Evolutionary conservation across 2,329 filamentous ascomycete genomes (phyloP).

Genomic region (Chrysoporthe puriensis): DNA sequence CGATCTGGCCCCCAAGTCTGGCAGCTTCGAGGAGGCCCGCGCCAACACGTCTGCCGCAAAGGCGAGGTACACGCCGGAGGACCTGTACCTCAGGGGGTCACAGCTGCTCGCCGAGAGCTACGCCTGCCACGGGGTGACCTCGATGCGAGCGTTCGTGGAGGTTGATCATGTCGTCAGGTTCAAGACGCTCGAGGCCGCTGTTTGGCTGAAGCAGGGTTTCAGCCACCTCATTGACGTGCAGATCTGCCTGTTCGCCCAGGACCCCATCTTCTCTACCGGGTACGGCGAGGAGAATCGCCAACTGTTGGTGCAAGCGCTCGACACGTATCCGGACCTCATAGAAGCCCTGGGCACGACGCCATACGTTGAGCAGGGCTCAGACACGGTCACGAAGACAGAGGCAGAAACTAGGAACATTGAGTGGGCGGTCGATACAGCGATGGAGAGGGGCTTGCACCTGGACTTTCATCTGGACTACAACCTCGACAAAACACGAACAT

Average conservation of each 20-base stretch:
- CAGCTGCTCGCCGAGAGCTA: constrained; percentile 67
- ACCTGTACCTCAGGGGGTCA: constrained; percentile 66
- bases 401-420: constrained; percentile 53
- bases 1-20: constrained; percentile 61
- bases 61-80: constrained; percentile 60
- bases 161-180: constrained; percentile 63
- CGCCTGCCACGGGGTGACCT: constrained; percentile 65
- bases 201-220: constrained; percentile 60
- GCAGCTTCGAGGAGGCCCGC: constrained; percentile 70
- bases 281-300: constrained; percentile 54
- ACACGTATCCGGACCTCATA: constrained; percentile 43
- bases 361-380: constrained; percentile 63
- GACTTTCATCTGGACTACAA: constrained; percentile 77
- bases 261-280: constrained; percentile 64
- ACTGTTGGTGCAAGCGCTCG: constrained; percentile 45
- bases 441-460: constrained; percentile 57
- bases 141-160: constrained; percentile 73
- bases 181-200: constrained; percentile 51
- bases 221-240: constrained; percentile 60
- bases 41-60: constrained; percentile 58
- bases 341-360: constrained; percentile 70
- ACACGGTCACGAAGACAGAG: constrained; percentile 44
- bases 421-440: constrained; percentile 62
- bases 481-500: constrained; percentile 48
- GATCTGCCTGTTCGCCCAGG: constrained; percentile 72